These are phyloP conservation scores for Usnea hakonensis DNA, from an alignment of 495 filamentous ascomycete species.

Conservation along the genomic window DNA sequence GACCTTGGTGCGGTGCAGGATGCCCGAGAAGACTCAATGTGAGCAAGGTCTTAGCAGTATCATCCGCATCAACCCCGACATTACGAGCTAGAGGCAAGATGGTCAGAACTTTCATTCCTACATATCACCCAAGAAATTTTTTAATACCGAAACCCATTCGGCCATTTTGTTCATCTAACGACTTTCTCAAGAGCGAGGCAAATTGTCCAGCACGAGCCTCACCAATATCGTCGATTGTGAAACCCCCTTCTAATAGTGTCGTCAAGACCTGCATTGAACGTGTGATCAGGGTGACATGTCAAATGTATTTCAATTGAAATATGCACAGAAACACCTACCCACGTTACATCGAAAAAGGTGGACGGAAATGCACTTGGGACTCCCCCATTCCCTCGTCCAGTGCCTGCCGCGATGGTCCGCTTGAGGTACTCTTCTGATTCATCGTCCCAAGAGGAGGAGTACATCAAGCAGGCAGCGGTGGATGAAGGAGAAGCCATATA, in stretches of 20 bases:
- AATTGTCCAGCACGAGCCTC: no score
- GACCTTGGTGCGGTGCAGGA: slow-evolving; percentile 15
- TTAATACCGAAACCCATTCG: slow-evolving; percentile 7
- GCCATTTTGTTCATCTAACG: background rate
- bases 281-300: background rate
- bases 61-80: slow-evolving; percentile 38
- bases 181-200: no score
- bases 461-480: slow-evolving; percentile 38
- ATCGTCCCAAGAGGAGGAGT: slow-evolving; percentile 34
- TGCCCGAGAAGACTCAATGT: slow-evolving; percentile 26
- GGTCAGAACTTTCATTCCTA: background rate
- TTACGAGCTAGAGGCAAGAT: slow-evolving; percentile 12
- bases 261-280: background rate
- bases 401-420: background rate
- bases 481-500: slow-evolving; percentile 34
- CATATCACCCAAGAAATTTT: no score
- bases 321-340: slow-evolving; percentile 10
- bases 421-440: slow-evolving; percentile 31
- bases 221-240: background rate
- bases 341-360: slow-evolving; percentile 30
- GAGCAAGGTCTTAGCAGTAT: slow-evolving; percentile 36
- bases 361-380: slow-evolving; percentile 29
- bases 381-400: slow-evolving; percentile 16
- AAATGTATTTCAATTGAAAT: background rate
- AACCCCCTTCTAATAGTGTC: background rate